These are phyloP conservation scores for Bocquillonia castaneifolia DNA, from an alignment of 441 rosid species.

Conservation along the genomic window DNA sequence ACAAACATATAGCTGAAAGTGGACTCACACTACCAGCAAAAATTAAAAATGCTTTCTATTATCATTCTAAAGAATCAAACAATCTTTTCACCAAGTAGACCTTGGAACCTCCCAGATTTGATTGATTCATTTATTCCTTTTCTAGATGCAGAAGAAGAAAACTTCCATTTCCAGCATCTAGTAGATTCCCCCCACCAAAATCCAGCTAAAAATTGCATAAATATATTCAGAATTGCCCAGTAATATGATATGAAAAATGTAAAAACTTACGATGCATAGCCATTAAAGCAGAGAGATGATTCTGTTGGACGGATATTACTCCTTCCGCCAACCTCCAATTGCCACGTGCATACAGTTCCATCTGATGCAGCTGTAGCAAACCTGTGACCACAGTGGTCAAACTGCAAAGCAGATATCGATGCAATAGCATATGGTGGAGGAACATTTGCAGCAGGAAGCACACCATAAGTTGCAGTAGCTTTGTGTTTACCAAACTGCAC, in stretches of 20 bases:
- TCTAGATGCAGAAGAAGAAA: too few species aligned
- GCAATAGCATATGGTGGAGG: slow-evolving; percentile 94
- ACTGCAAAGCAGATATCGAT: slow-evolving; percentile 76
- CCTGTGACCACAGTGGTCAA: slow-evolving; percentile 87
- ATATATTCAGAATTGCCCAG: slow-evolving; percentile 5
- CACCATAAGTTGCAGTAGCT: slow-evolving; percentile 91
- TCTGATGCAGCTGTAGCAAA: slow-evolving; percentile 84
- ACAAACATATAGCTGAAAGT: too few species aligned
- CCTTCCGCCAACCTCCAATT: slow-evolving; percentile 92
- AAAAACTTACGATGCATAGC: slow-evolving; percentile 71
- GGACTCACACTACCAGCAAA: not conserved
- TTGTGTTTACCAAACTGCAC: slow-evolving; percentile 77
- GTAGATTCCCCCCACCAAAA: not conserved
- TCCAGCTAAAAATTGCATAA: not conserved
- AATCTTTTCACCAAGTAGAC: not conserved
- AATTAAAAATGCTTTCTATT: not conserved
- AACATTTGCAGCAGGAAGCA: slow-evolving; percentile 77
- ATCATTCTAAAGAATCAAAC: slow-evolving; percentile 1
- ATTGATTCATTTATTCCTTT: too few species aligned
- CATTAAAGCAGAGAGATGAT: slow-evolving; percentile 86
- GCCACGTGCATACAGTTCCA: slow-evolving; percentile 95
- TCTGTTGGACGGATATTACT: slow-evolving; percentile 76
- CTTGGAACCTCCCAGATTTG: too few species aligned
- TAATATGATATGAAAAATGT: slow-evolving; percentile 17
- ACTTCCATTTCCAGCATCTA: not conserved